Evolutionary conservation across 2,329 filamentous ascomycete genomes (phyloP).

Genomic region (Alternaria tenuissima): DNA sequence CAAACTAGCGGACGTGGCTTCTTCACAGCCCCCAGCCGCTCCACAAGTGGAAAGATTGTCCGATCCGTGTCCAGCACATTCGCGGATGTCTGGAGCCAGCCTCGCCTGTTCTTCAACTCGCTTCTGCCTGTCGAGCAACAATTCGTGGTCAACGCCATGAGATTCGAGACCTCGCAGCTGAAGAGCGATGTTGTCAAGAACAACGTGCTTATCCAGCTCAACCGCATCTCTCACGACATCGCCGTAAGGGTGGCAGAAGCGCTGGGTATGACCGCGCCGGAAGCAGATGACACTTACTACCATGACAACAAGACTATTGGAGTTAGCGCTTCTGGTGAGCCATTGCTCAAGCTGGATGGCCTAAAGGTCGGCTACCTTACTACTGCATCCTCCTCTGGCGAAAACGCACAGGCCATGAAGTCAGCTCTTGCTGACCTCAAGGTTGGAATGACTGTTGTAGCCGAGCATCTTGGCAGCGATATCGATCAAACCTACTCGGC

Average conservation of each 20-base stretch:
- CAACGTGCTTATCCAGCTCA: conserved; percentile 74
- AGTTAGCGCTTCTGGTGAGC: conserved; percentile 66
- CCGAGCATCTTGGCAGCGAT: conserved; percentile 62
- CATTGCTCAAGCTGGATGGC: conserved; percentile 67
- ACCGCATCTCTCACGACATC: conserved; percentile 72
- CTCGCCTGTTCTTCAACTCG: conserved; percentile 78
- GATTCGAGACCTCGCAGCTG: conserved; percentile 73
- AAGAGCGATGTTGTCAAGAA: conserved; percentile 65
- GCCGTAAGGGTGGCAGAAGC: conserved; percentile 70
- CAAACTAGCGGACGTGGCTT: conserved; percentile 71
- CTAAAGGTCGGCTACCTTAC: conserved; percentile 70
- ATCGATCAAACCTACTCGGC: conserved; percentile 71
- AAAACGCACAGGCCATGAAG: conserved; percentile 63
- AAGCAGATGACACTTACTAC: conserved; percentile 70
- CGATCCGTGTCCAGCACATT: conserved; percentile 70
- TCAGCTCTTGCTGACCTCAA: conserved; percentile 59
- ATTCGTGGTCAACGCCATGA: conserved; percentile 75
- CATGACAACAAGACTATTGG: conserved; percentile 71
- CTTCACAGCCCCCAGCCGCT: conserved; percentile 71
- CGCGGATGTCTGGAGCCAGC: conserved; percentile 75
- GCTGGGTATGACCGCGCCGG: conserved; percentile 67
- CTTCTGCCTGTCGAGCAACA: conserved; percentile 71
- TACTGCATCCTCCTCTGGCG: conserved; percentile 55
- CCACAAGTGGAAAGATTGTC: conserved; percentile 61
- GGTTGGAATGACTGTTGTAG: conserved; percentile 67